Evolutionary conservation across 495 filamentous ascomycete genomes (phyloP).

Genomic region (Lepraria neglecta): DNA sequence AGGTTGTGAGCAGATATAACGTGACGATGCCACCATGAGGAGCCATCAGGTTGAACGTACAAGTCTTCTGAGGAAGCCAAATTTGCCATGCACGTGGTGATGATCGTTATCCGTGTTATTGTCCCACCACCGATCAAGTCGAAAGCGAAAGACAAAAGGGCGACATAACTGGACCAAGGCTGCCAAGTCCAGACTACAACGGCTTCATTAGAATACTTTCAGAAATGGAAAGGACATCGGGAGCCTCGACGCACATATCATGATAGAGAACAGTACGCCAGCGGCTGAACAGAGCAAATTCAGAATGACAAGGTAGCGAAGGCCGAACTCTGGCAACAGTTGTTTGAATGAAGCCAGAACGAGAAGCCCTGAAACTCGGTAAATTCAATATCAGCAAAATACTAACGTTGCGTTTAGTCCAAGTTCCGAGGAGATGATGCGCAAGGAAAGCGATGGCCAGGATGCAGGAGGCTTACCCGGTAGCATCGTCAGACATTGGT

Average conservation of each 20-base stretch:
- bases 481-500: conserved; percentile 11
- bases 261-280: not conserved
- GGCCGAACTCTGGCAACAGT: not conserved
- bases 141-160: not conserved
- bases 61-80: not conserved
- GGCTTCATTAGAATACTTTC: not conserved
- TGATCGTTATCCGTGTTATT: not conserved
- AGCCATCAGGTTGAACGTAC: not conserved
- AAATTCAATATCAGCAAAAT: not conserved
- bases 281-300: not conserved
- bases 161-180: not conserved
- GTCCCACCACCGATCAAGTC: not conserved
- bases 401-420: not conserved
- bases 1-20: not conserved
- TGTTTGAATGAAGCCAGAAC: not conserved
- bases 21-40: not conserved
- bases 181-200: not conserved
- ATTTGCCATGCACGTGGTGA: not conserved
- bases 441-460: not conserved
- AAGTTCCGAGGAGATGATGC: not conserved
- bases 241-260: not conserved
- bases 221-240: not conserved
- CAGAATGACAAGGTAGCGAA: not conserved
- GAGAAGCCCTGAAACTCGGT: not conserved
- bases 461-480: conserved; percentile 15